Percentiles rank a stretch among this genome's conserved stretches.
phyloP scores from a whole-genome alignment of 2,329 filamentous ascomycete species.

The Chrysoporthe deuterocubensis region DNA sequence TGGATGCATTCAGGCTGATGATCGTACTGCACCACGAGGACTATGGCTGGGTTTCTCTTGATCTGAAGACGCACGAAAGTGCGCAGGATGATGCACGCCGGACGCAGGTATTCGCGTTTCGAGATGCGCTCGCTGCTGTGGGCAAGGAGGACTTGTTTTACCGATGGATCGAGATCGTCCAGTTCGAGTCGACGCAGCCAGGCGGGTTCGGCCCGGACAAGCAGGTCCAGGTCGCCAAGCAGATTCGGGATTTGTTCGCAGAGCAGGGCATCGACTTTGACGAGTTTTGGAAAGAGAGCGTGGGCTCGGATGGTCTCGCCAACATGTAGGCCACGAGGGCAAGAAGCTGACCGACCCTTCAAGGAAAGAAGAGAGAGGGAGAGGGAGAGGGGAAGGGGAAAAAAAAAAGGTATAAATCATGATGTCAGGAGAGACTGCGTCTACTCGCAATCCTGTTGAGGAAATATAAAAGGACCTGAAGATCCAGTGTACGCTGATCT shows the following conservation, averaged over 20 bases:
- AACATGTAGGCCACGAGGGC: slow-evolving; percentile 32
- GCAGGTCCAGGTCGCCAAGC: slow-evolving; percentile 72
- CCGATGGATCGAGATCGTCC: slow-evolving; percentile 89
- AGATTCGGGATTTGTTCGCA: slow-evolving; percentile 77
- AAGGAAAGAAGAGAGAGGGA: background rate
- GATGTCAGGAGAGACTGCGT: background rate
- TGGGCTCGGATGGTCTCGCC: slow-evolving; percentile 44
- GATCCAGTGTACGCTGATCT: background rate
- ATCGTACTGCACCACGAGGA: slow-evolving; percentile 71
- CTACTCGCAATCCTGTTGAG: background rate
- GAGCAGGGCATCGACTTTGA: slow-evolving; percentile 82
- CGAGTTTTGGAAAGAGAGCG: slow-evolving; percentile 72
- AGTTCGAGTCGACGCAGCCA: slow-evolving; percentile 80
- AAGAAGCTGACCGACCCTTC: background rate
- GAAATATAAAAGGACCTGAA: background rate
- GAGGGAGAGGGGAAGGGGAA: too few species aligned
- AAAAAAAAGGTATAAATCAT: background rate
- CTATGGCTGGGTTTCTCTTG: slow-evolving; percentile 73
- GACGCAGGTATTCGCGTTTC: slow-evolving; percentile 79
- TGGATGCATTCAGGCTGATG: slow-evolving; percentile 72
- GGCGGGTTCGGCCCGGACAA: slow-evolving; percentile 77
- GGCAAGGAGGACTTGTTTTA: slow-evolving; percentile 91
- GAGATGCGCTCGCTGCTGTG: slow-evolving; percentile 72
- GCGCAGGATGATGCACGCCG: slow-evolving; percentile 65
- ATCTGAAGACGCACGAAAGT: slow-evolving; percentile 51